Conservation (phyloP, 2,329 filamentous ascomycete species). For the Pseudogymnoascus sp. region DNA sequence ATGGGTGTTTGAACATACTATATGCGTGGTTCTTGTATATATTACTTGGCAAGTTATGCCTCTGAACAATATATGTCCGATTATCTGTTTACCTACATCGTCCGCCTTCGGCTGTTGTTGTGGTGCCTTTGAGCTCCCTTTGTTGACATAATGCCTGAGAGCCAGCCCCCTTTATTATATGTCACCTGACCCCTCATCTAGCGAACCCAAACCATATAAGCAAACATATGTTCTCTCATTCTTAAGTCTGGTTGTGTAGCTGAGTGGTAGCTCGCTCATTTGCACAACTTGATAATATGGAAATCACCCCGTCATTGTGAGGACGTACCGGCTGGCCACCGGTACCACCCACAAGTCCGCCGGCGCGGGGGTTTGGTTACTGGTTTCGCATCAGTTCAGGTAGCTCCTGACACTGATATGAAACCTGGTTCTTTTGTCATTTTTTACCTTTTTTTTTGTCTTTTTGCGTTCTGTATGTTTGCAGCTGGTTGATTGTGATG, state of each 20-base stretch:
- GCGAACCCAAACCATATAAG: not conserved
- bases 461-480: not conserved
- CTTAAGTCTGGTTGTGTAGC: not conserved
- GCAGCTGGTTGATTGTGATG: not conserved
- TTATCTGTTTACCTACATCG: not conserved
- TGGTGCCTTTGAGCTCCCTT: not conserved
- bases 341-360: not conserved
- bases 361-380: not conserved
- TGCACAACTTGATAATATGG: not conserved
- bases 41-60: not conserved
- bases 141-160: not conserved
- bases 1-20: not conserved
- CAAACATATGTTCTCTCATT: not conserved
- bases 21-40: constrained; percentile 1
- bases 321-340: not conserved
- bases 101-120: not conserved
- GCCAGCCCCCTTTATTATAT: not conserved
- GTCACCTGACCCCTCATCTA: not conserved
- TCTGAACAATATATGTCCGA: not conserved
- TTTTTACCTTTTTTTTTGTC: not conserved
- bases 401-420: not conserved
- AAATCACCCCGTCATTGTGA: not conserved
- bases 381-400: not conserved
- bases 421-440: not conserved
- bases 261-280: not conserved